Percentiles rank a stretch among this genome's conserved stretches.
phyloP scores from a whole-genome alignment of 306 rosid genomes.

The Lathyrus sativus region DNA sequence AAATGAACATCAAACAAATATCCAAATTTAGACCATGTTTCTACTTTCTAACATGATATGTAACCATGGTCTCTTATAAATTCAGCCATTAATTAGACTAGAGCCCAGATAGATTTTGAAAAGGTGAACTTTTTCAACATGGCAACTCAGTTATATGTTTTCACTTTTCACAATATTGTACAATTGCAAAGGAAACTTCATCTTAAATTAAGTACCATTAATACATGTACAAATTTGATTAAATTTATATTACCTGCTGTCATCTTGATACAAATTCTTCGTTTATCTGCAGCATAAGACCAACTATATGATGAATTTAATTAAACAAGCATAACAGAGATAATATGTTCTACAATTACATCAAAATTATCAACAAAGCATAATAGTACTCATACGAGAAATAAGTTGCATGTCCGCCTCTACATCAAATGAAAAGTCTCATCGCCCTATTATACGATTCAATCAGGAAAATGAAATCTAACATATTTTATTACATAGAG shows the following conservation, averaged over 20 bases:
- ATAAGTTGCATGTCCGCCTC: neutral
- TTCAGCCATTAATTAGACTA: neutral
- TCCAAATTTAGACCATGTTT: neutral
- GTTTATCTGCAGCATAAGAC: neutral
- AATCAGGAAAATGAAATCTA: constrained; percentile 1
- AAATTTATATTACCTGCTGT: constrained; percentile 8
- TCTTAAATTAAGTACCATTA: too few species aligned
- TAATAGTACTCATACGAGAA: neutral
- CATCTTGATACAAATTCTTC: neutral
- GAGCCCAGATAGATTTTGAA: too few species aligned
- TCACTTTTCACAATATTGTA: neutral
- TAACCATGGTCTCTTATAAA: neutral
- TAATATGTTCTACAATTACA: constrained; percentile 18
- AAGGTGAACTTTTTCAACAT: neutral
- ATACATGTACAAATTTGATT: too few species aligned
- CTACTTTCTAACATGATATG: neutral
- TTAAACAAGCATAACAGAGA: neutral
- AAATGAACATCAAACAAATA: too few species aligned
- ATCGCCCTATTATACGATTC: neutral
- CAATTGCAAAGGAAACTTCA: too few species aligned
- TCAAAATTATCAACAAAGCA: constrained; percentile 3
- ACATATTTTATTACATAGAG: constrained; percentile 25
- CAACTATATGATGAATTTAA: neutral
- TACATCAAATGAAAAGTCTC: neutral
- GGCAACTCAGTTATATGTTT: neutral